Conservation (phyloP, 371 early-diverging fungal genomes). For the Rhizopus delemar region DNA sequence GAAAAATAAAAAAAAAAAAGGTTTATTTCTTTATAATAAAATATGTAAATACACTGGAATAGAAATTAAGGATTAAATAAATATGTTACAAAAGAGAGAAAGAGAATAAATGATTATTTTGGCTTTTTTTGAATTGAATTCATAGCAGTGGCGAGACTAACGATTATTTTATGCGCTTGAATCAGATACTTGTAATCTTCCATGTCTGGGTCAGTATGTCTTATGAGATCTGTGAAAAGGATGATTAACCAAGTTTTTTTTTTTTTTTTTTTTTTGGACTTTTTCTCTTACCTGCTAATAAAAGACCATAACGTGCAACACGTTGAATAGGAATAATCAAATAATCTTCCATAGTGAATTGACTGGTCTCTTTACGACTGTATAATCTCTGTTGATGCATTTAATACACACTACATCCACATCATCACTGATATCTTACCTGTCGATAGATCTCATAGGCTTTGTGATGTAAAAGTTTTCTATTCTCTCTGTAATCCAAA, state of each 20-base stretch:
- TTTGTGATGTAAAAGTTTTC: slow-evolving; percentile 28
- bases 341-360: slow-evolving; percentile 38
- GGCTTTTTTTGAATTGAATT: slow-evolving; percentile 38
- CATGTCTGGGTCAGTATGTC: slow-evolving; percentile 38
- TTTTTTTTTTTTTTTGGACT: not conserved
- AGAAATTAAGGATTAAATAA: not conserved
- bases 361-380: slow-evolving; percentile 38
- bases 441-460: slow-evolving; percentile 29
- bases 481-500: slow-evolving; percentile 38
- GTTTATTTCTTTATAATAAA: not conserved
- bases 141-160: slow-evolving; percentile 45
- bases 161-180: slow-evolving; percentile 36
- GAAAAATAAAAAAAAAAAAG: slow-evolving; percentile 5
- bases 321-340: slow-evolving; percentile 50
- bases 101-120: not conserved
- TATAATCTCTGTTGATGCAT: slow-evolving; percentile 7
- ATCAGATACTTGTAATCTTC: slow-evolving; percentile 39
- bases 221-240: slow-evolving; percentile 37
- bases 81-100: slow-evolving; percentile 1
- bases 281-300: slow-evolving; percentile 33
- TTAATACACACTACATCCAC: slow-evolving; percentile 21
- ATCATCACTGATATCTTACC: slow-evolving; percentile 8
- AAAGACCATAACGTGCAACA: slow-evolving; percentile 35
- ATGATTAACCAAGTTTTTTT: not conserved
- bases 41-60: not conserved